Base-by-base conservation (phyloP, 1,284 basidiomycete species). In the Dichomitus squalens region DNA sequence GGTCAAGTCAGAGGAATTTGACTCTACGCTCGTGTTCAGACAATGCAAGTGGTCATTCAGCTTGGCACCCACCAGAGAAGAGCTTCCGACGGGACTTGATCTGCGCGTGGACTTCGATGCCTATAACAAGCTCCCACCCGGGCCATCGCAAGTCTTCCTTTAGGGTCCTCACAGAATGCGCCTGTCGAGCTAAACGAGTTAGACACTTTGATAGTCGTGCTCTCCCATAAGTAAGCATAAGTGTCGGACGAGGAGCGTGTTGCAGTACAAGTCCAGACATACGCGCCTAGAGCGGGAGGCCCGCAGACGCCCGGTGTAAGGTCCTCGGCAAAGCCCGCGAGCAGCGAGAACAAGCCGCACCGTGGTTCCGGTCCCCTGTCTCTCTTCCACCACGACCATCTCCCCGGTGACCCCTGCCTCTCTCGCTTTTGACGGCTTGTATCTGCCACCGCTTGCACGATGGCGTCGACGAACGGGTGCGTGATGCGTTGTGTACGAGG, bases 61-160 rank as follows among this genome's bases (percentile, higher is more conserved):
- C 23, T 14, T 31, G 38, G 14, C 52, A 74, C 85, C 64, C 56
- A 93, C 92, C 76, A 50, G 95, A 98, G 75, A 99, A 98, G 11
- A 99, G 81, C 74, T 99, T 99, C 58, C 79, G 77, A 52, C 87
- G 84, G 11, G 93, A 89, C 71, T 90, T 92, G 66, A 99, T 85
- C 73, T 99, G 96, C 0, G 95, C 92, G 70, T 99, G 97, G 9
- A 96, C 93, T 70, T 99, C 96, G 47, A 99, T 89, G 23, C 97
- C 97, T 44, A 99, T 88, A 52, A 97, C 81, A 20, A 96, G 86
- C 65, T 91, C 82, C 92, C 92, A 96, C 7, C 85, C 90, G 16
- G 79, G 78, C 83, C 81, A 84, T 46, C 77, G 63, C 2, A 64
- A 59, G 56, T 80, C 78, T 16, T 72, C 60, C 33, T 60, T 59